These are phyloP conservation scores for Leccinum disarticulatum DNA, from an alignment of 768 basidiomycete genomes.

Conservation along the genomic window DNA sequence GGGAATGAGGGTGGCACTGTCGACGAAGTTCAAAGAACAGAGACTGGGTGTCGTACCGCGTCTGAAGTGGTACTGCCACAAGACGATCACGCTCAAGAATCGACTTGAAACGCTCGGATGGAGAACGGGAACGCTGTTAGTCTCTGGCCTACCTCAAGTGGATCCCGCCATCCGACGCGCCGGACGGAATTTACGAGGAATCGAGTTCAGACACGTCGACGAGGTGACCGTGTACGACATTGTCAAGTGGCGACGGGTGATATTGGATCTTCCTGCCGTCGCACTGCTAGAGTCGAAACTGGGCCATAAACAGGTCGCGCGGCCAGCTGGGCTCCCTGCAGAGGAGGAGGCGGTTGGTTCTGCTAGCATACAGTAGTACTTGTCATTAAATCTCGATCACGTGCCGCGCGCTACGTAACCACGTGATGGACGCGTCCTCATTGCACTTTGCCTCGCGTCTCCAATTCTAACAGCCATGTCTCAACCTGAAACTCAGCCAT, in stretches of 20 bases:
- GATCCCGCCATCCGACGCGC: conserved; percentile 59
- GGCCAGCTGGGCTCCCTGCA: conserved; percentile 1
- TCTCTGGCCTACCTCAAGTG: conserved; percentile 60
- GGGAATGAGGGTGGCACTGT: conserved; percentile 90
- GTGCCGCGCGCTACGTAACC: neutral
- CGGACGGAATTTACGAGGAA: conserved; percentile 68
- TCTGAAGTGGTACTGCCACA: conserved; percentile 69
- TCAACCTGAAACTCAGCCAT: conserved; percentile 36
- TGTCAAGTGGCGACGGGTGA: conserved; percentile 77
- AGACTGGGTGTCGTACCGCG: conserved; percentile 73
- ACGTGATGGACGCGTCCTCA: conserved; percentile 34
- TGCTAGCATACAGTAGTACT: neutral
- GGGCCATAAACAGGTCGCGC: conserved; percentile 36
- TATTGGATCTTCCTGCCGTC: conserved; percentile 83
- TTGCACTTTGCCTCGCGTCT: neutral
- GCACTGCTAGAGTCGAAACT: conserved; percentile 70
- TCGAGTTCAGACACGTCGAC: conserved; percentile 60
- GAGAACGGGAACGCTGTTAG: conserved; percentile 68
- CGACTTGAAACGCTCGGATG: conserved; percentile 65
- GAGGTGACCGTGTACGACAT: conserved; percentile 80
- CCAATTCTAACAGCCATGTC: conserved; percentile 31
- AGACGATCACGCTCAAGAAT: conserved; percentile 65
- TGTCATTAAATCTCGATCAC: neutral
- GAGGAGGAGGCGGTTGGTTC: conserved; percentile 5
- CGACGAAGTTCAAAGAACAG: conserved; percentile 74